These are phyloP conservation scores for Neurospora tetrasperma DNA, from an alignment of 495 filamentous ascomycete species.

Conservation along the genomic window DNA sequence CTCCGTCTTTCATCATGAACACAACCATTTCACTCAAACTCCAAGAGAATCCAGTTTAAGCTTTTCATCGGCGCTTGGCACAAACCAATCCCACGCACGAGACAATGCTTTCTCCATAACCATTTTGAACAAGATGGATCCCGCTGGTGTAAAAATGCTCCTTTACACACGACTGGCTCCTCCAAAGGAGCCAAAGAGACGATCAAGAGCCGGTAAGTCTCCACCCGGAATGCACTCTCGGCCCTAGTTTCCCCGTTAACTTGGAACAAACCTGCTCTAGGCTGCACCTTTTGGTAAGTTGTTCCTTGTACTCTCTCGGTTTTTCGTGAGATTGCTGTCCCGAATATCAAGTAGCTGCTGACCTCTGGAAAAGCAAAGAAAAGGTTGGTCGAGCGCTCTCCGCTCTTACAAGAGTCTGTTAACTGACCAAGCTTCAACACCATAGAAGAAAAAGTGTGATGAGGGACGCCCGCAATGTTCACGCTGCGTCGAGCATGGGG, in stretches of 20 bases:
- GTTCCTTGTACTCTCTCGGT: background rate
- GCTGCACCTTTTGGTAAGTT: conserved; percentile 49
- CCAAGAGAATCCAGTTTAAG: background rate
- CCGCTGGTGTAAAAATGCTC: conserved; percentile 33
- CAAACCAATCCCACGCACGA: background rate
- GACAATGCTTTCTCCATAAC: background rate
- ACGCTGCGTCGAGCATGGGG: conserved; percentile 43
- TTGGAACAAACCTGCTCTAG: conserved; percentile 21
- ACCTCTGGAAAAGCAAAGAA: conserved; percentile 23
- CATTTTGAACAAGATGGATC: background rate
- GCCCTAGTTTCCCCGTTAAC: conserved; percentile 5
- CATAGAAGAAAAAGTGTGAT: conserved; percentile 57
- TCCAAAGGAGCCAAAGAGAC: conserved; percentile 49
- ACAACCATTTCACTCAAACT: background rate
- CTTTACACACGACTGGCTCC: conserved; percentile 47
- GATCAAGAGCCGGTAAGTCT: conserved; percentile 51
- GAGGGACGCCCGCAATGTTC: conserved; percentile 48
- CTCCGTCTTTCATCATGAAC: background rate
- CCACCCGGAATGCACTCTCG: background rate
- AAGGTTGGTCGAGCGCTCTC: conserved; percentile 15
- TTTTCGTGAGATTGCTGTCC: conserved; percentile 1
- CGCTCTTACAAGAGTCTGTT: background rate
- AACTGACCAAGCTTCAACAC: background rate
- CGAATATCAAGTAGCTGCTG: conserved; percentile 7
- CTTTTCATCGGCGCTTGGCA: background rate